These are phyloP conservation scores for Lithospermum erythrorhizon DNA, from an alignment of 257 asterid genomes.

Conservation along the genomic window DNA sequence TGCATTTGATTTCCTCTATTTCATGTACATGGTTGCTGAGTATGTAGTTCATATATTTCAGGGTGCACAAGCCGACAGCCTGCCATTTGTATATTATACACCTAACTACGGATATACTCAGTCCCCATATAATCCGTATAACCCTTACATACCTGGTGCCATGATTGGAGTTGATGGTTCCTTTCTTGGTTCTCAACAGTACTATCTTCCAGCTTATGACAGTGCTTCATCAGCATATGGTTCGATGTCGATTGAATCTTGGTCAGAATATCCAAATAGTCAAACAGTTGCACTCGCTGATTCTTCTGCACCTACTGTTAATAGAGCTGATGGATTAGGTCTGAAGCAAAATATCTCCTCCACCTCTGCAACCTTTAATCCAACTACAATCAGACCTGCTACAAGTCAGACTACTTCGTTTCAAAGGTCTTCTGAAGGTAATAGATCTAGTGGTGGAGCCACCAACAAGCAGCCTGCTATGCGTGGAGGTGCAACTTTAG, in stretches of 20 bases:
- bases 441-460: constrained; percentile 28
- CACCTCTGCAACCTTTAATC: constrained; percentile 35
- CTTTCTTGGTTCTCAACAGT: constrained; percentile 47
- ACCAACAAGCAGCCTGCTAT: constrained; percentile 3
- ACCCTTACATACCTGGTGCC: constrained; percentile 96
- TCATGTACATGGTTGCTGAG: constrained; percentile 9
- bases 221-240: constrained; percentile 37
- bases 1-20: neutral
- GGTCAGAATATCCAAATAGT: constrained; percentile 42
- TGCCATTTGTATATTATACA: constrained; percentile 50
- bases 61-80: constrained; percentile 61
- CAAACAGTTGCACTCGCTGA: constrained; percentile 25
- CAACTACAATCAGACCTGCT: constrained; percentile 26
- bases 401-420: constrained; percentile 32
- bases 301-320: constrained; percentile 22
- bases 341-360: constrained; percentile 36
- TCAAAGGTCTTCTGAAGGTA: constrained; percentile 32
- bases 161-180: constrained; percentile 65
- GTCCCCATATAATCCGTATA: constrained; percentile 69
- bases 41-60: constrained; percentile 18
- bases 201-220: constrained; percentile 54
- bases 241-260: constrained; percentile 45
- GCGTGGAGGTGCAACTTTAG: constrained; percentile 25
- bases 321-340: constrained; percentile 36
- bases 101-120: constrained; percentile 64